Conservation (phyloP, 192 early-diverging fungal genomes). For the Backusella australiensis region DNA sequence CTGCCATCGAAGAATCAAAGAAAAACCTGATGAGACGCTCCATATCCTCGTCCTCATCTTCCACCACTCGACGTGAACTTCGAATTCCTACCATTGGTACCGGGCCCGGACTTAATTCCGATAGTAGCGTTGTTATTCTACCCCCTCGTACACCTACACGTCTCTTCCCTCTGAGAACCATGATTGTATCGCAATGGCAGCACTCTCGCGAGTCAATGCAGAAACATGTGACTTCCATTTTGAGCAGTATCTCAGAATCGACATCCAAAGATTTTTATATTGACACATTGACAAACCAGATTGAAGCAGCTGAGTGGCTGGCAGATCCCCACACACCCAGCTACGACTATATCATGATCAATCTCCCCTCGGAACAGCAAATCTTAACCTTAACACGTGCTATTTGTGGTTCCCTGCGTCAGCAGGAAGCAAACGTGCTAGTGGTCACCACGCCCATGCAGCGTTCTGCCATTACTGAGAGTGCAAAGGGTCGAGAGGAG, state of each 20-base stretch:
- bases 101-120: slow-evolving; percentile 10
- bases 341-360: slow-evolving; percentile 47
- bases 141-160: slow-evolving; percentile 18
- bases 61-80: neutral
- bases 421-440: slow-evolving; percentile 27
- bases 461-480: slow-evolving; percentile 47
- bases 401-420: slow-evolving; percentile 18
- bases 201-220: slow-evolving; percentile 41
- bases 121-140: neutral
- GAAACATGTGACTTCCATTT: slow-evolving; percentile 34
- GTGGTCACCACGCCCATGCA: slow-evolving; percentile 59
- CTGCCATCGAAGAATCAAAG: neutral
- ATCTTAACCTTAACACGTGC: slow-evolving; percentile 33
- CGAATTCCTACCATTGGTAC: slow-evolving; percentile 8
- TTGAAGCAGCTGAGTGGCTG: slow-evolving; percentile 40
- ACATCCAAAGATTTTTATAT: slow-evolving; percentile 15
- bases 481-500: slow-evolving; percentile 34
- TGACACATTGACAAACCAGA: slow-evolving; percentile 39
- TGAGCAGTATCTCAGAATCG: neutral
- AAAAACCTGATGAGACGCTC: neutral
- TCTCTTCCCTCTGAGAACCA: slow-evolving; percentile 16
- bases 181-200: slow-evolving; percentile 43
- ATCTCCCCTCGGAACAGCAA: slow-evolving; percentile 42
- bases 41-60: neutral
- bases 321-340: slow-evolving; percentile 12